Base-by-base conservation (phyloP, 2,329 filamentous ascomycete species). In the Lithohypha guttulata region DNA sequence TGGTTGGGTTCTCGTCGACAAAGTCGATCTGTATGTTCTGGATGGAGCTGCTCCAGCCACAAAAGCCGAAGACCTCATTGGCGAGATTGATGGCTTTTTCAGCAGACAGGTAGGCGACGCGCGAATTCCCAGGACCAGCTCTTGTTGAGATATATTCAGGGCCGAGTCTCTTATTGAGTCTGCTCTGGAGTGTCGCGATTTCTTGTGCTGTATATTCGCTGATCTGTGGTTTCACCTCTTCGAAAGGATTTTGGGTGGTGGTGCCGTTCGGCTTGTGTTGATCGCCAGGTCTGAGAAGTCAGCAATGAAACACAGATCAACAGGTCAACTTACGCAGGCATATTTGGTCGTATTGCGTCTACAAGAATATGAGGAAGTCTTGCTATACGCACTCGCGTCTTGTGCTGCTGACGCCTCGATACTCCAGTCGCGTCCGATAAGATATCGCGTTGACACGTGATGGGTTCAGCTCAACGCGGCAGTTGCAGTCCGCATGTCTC, bases 1-100 rank as follows among this genome's bases (percentile, higher is more conserved):
- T 86, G 52, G 79, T 73, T 11, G 78, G 73, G 53, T 81, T 79
- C 62, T 95, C 86, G 55, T 96, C 89, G 44, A 77, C 84, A 60
- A 93, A 96, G 60, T 98, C 91, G 43, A 96, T 83, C 56, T 93
- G 82, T 25, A 95, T 82, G 56, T 93, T 86, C 56, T 89, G 84
- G 43, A 98, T 91, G n/a, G 82, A 81, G 41, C 84, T 93, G 7
- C 84, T 94, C 91, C 91, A 98, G 53, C 87, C 87, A 62, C 95
- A 94, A 68, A 95, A 95, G 7, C 87, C 87, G 63, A 95, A 94
- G 1, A 95, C 79, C 58, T 95, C 84, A 54, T 95, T 95, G 39
- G 87, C 87, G 37, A 95, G 79, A 42, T 84, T 82, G 58, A 98
- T 98, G 56, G 83, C 87, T 65, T 98, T 98, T 56, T 96, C 89